Evolutionary conservation across 2,329 filamentous ascomycete species (phyloP), one percentile per base, ranked within the genome.

Genomic region (Dothideomycetes sp.): DNA sequence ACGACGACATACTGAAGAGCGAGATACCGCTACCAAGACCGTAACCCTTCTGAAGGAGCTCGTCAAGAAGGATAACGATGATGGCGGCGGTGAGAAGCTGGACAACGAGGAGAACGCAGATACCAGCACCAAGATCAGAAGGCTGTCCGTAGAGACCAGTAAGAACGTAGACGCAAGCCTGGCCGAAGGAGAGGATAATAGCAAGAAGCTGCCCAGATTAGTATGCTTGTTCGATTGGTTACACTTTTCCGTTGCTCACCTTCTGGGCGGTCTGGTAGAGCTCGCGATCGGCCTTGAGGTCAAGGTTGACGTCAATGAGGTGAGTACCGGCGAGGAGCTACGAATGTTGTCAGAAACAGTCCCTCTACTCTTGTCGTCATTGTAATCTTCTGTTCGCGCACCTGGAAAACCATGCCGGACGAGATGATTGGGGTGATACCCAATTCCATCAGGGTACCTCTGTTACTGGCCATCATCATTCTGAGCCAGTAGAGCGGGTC

Each of bases 261-360:
- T 98, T 98, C 77, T 98, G 91, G 43, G 93, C 91, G 50, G 89
- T 98, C 75, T 98, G 91, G 79, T 98, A 98, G 51, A 98, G 81
- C 74, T 98, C 91, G 69, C 91, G 91, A 69, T 98, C 91, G 66
- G 89, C 91, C 78, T 98, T 98, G 68, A 96, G 82, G 76, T 98
- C 91, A 58, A 98, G 84, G 78, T 98, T 96, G 74, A 98, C 89
- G 65, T 98, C 91, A 69, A 98, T 96, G 72, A 96, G 83, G 77
- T 98, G 91, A 65, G 91, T 98, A 62, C 91, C 91, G 61, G 91
- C 91, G 52, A 98, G 84, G 60, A 98, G 88, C 46, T 47, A 23
- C 35, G 9, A 9, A 25, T 8, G 81, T 69, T 56, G 40, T 43
- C 20, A 38, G 34, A 20, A 15, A 20, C 13, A 10, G 17, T 9